Evolutionary conservation across 352 stramenopile genomes (phyloP).

Genomic region (Globisporangium alternatum): DNA sequence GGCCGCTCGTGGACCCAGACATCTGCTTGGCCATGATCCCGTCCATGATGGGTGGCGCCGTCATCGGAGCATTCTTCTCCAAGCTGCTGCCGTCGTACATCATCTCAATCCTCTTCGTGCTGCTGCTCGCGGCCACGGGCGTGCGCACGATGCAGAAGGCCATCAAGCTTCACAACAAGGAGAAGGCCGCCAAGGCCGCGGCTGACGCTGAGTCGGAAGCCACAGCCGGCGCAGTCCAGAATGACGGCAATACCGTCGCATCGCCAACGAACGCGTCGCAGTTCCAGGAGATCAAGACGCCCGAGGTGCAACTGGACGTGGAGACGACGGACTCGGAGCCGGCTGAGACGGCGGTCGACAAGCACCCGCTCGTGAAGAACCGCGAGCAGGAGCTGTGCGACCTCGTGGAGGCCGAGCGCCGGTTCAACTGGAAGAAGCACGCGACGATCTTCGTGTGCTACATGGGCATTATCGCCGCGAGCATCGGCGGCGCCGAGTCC

Average conservation of each 20-base stretch:
- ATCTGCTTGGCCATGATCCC: constrained; percentile 61
- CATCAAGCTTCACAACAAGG: constrained; percentile 34
- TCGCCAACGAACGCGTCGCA: constrained; percentile 1
- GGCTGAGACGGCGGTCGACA: constrained; percentile 9
- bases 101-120: constrained; percentile 52
- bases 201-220: constrained; percentile 4
- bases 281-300: constrained; percentile 15
- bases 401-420: constrained; percentile 29
- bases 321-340: background rate
- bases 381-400: constrained; percentile 10
- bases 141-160: constrained; percentile 32
- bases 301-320: constrained; percentile 10
- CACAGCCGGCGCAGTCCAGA: background rate
- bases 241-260: background rate
- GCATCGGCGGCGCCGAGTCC: constrained; percentile 21
- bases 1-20: constrained; percentile 57
- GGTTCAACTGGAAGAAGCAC: constrained; percentile 39
- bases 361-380: constrained; percentile 15
- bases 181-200: constrained; percentile 31
- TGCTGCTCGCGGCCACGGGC: constrained; percentile 35
- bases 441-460: constrained; percentile 41
- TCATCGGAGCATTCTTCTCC: constrained; percentile 52
- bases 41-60: constrained; percentile 50
- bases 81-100: constrained; percentile 63
- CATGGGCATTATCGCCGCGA: constrained; percentile 29